These are phyloP conservation scores for Aspergillus fischeri DNA, from an alignment of 2,329 filamentous ascomycete species.

Conservation along the genomic window DNA sequence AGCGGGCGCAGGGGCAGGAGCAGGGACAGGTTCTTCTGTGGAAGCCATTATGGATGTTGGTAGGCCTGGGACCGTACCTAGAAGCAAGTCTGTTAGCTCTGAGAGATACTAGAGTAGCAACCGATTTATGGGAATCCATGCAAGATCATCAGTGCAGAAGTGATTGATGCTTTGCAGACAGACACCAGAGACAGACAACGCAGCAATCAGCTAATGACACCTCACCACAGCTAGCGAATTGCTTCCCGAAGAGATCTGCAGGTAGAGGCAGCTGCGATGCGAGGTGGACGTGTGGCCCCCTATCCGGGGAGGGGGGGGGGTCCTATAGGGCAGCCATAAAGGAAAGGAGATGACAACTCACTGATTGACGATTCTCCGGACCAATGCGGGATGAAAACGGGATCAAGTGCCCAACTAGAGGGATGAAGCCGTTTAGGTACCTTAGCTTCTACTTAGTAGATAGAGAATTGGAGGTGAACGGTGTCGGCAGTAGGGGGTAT, in stretches of 20 bases:
- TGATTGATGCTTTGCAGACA: not conserved
- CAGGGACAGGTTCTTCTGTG: constrained; percentile 29
- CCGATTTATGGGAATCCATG: not conserved
- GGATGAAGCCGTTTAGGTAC: not conserved
- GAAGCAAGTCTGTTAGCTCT: not conserved
- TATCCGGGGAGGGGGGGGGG: not conserved
- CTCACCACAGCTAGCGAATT: not conserved
- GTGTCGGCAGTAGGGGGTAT: not conserved
- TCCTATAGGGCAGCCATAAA: not conserved
- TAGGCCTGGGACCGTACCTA: not conserved
- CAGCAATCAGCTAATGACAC: not conserved
- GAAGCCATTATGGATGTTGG: constrained; percentile 27
- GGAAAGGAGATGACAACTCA: not conserved
- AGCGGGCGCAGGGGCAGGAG: constrained; percentile 7
- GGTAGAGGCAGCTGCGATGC: constrained; percentile 2
- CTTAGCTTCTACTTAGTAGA: not conserved
- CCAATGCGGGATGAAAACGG: not conserved
- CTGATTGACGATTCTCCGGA: not conserved
- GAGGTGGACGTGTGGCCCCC: constrained; percentile 5
- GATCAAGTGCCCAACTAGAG: not conserved
- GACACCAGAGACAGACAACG: not conserved
- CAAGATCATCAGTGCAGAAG: not conserved
- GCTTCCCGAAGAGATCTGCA: not conserved
- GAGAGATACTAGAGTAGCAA: not conserved
- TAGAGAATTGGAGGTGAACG: not conserved